Evolutionary conservation across 78 protist species (phyloP), one percentile per base, ranked within the genome.

Genomic region (Dictyostelium brefeldianum): DNA sequence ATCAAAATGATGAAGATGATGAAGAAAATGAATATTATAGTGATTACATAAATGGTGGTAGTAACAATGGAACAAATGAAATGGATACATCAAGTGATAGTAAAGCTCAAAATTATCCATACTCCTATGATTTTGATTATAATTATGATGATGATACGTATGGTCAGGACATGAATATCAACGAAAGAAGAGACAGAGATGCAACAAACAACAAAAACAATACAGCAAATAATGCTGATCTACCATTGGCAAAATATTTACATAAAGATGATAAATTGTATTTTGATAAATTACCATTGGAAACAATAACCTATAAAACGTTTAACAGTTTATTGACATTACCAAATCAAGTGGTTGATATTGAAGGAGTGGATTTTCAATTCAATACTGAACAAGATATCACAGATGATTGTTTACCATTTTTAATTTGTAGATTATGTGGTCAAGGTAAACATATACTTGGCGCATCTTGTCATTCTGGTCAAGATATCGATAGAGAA

Each of bases 381-480:
- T 67, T 67, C 47, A 17, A 67, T 15, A 12, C 14, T 1, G 48
- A 27, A 5, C 27, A 67, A 15, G 22, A 67, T 10, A 15, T 17
- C 43, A 31, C 20, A 14, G 75, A 67, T 31, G 48, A 67, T 31
- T 3, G 25, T 67, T 67, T 67, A 67, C 75, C 75, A 67, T 67
- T 67, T 67, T 6, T 67, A 12, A 31, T 67, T 67, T 67, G 75
- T 31, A 67, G 75, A 6, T n/a, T 67, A 27, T 67, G 75, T 67
- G 75, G 48, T 17, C 25, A 31, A 0, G 75, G 47, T 31, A 67
- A 31, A 29, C 75, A 67, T 31, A 67, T 67, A 6, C 5, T 31
- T 11, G 75, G 75, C 15, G 75, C 75, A 67, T 14, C 11, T 67
- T 67, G 75, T 31, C 11, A 67, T 67, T 17, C 75, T 29, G 3